Conservation (phyloP, 176 grass and related monocot species). For the Bothriochloa decipiens region DNA sequence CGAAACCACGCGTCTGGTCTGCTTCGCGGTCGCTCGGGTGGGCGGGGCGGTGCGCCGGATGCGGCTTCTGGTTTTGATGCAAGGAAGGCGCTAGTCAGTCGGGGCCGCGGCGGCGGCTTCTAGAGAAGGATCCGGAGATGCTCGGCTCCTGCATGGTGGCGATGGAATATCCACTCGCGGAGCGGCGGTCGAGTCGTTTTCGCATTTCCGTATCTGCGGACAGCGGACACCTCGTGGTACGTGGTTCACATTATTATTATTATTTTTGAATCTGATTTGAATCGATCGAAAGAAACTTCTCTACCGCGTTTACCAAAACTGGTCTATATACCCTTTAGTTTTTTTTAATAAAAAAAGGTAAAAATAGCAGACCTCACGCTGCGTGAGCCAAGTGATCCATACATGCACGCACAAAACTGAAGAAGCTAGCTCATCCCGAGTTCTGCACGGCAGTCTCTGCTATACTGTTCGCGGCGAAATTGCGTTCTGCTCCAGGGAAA, state of each 20-base stretch:
- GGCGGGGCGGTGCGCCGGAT: neutral
- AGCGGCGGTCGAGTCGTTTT: neutral
- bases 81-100: neutral
- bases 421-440: too few relatives aligned
- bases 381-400: neutral
- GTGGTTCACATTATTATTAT: too few relatives aligned
- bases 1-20: too few relatives aligned
- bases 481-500: neutral
- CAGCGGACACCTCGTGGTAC: neutral
- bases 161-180: conserved; percentile 17
- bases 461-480: neutral
- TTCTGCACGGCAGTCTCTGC: neutral
- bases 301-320: neutral
- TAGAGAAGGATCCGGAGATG: conserved; percentile 26
- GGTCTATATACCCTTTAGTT: too few relatives aligned
- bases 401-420: neutral
- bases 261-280: too few relatives aligned
- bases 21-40: neutral
- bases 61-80: too few relatives aligned
- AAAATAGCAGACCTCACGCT: too few relatives aligned
- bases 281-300: neutral
- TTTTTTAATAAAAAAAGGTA: too few relatives aligned
- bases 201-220: neutral
- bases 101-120: neutral
- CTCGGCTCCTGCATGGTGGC: neutral